Conservation (phyloP, 2,329 filamentous ascomycete species). For the Chrysoporthe cubensis region DNA sequence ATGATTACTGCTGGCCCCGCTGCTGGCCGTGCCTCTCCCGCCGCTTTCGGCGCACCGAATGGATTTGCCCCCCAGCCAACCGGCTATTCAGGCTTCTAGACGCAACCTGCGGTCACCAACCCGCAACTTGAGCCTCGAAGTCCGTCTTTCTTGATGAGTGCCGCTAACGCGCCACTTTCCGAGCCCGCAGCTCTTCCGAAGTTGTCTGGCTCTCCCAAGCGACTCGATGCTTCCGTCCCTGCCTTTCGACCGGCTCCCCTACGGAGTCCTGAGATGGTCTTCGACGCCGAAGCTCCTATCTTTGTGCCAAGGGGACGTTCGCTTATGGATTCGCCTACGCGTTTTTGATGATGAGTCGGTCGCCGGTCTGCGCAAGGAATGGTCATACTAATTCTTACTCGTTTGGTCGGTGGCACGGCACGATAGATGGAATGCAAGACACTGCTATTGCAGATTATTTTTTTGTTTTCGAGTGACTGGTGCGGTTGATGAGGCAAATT, state of each 20-base stretch:
- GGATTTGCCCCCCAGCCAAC: conserved; percentile 66
- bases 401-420: conserved; percentile 10
- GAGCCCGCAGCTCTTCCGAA: background rate
- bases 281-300: conserved; percentile 18
- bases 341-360: conserved; percentile 3
- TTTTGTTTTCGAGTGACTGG: conserved; percentile 14
- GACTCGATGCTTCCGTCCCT: conserved; percentile 19
- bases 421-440: conserved; percentile 17
- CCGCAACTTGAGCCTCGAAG: conserved; percentile 8
- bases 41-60: conserved; percentile 52
- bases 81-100: conserved; percentile 66
- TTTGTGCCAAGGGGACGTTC: conserved; percentile 13
- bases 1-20: conserved; percentile 94
- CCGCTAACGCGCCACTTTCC: conserved; percentile 9
- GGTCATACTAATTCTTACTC: background rate
- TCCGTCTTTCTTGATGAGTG: background rate
- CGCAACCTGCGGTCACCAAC: conserved; percentile 33
- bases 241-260: conserved; percentile 13
- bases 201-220: background rate
- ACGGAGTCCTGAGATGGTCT: background rate
- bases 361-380: conserved; percentile 1
- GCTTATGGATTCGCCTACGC: conserved; percentile 15
- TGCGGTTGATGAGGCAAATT: conserved; percentile 22
- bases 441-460: conserved; percentile 8
- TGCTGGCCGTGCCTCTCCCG: conserved; percentile 60